phyloP scores from a whole-genome alignment of 345 rosid genomes.

The Melastoma malabathricum region DNA sequence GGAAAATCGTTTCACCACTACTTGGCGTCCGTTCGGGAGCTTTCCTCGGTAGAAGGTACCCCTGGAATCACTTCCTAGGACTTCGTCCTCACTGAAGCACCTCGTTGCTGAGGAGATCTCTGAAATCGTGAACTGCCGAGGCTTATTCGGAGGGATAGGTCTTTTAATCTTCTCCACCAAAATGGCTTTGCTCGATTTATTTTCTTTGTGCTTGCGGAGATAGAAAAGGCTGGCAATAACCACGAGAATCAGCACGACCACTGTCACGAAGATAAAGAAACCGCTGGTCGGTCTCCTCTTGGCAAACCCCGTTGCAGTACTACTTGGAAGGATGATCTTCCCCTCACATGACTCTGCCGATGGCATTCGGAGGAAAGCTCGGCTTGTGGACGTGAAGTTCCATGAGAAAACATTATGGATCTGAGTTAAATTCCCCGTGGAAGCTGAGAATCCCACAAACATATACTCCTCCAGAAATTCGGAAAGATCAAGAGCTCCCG shows the following conservation, averaged over 20 bases:
- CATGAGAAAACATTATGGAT: constrained; percentile 29
- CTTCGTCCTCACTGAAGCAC: constrained; percentile 24
- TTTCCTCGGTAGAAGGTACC: constrained; percentile 32
- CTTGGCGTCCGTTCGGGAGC: constrained; percentile 25
- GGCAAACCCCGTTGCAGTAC: background rate
- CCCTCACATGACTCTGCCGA: constrained; percentile 27
- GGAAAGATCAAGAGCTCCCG: constrained; percentile 30
- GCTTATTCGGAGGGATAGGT: constrained; percentile 39
- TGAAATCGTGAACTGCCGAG: constrained; percentile 19
- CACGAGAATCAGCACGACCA: constrained; percentile 18
- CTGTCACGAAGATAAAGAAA: constrained; percentile 25
- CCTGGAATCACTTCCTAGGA: constrained; percentile 24
- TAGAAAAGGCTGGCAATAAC: constrained; percentile 20
- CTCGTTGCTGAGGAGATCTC: constrained; percentile 31
- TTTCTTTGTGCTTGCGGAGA: constrained; percentile 11
- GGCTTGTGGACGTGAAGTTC: constrained; percentile 35
- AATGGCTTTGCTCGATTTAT: constrained; percentile 5
- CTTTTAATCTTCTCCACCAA: constrained; percentile 17
- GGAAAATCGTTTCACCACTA: constrained; percentile 31
- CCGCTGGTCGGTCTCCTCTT: constrained; percentile 14
- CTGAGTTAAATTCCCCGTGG: constrained; percentile 34
- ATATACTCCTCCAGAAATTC: constrained; percentile 38
- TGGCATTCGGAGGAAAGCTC: constrained; percentile 30
- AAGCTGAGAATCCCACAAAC: constrained; percentile 47
- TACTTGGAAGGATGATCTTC: constrained; percentile 8